A percentile compares a stretch with the other conserved stretches of the same genome.
Evolutionary conservation across 2,329 filamentous ascomycete genomes (phyloP).

Genomic region (Chaetomium sp.): DNA sequence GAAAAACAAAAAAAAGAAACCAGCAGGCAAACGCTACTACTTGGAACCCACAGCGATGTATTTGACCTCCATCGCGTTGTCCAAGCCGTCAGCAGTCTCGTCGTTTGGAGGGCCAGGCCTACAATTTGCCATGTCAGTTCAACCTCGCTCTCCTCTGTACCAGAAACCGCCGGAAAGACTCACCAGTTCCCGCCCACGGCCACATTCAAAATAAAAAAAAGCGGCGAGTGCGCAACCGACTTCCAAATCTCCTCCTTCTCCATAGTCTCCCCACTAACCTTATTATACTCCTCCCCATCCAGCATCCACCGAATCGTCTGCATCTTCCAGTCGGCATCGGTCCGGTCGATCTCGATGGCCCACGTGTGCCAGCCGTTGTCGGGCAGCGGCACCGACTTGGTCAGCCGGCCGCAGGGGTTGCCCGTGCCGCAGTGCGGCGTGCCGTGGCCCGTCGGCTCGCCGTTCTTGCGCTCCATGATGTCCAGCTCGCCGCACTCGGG

Average conservation of each 20-base stretch:
- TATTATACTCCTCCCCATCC: constrained; percentile 10
- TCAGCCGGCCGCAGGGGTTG: not conserved
- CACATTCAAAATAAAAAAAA: constrained; percentile 35
- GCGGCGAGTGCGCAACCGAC: constrained; percentile 47
- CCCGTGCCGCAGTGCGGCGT: constrained; percentile 36
- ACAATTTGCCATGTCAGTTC: constrained; percentile 1
- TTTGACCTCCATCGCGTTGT: constrained; percentile 35
- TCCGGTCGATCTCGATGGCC: constrained; percentile 50
- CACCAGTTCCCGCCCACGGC: constrained; percentile 37
- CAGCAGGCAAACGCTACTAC: not conserved
- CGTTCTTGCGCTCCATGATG: constrained; percentile 52
- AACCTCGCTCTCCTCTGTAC: not conserved
- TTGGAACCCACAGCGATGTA: constrained; percentile 27
- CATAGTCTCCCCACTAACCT: constrained; percentile 45
- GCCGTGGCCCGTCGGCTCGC: constrained; percentile 47
- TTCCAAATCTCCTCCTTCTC: constrained; percentile 50
- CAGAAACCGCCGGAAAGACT: constrained; percentile 14
- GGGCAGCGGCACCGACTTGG: constrained; percentile 38
- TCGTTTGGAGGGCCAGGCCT: constrained; percentile 34
- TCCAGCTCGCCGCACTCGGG: constrained; percentile 54
- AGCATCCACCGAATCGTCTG: constrained; percentile 49
- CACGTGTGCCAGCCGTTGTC: constrained; percentile 52
- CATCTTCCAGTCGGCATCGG: constrained; percentile 44
- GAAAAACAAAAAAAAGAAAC: not conserved
- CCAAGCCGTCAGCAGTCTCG: constrained; percentile 32